Percentiles rank a stretch among this genome's conserved stretches.
Conservation (phyloP, 2,329 filamentous ascomycete genomes). For the Aspergillus proliferans region DNA sequence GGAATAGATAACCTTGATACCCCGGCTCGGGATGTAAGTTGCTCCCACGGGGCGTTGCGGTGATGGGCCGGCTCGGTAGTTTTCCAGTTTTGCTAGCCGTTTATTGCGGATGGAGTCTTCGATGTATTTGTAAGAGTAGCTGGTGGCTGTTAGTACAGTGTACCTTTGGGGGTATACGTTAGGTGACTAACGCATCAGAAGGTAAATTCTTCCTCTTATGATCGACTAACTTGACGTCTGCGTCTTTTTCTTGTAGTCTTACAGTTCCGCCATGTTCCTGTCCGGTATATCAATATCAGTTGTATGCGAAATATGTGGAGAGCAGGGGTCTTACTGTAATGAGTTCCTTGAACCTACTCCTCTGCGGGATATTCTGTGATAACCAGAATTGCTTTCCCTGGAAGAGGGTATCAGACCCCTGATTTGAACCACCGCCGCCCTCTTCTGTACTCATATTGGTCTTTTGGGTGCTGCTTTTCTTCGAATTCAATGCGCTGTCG, state of each 20-base stretch:
- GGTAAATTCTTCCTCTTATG: conserved; percentile 47
- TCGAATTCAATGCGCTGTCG: too few relatives aligned
- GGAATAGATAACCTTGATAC: conserved; percentile 30
- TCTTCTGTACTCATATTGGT: neutral
- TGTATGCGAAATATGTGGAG: neutral
- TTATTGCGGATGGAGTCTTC: conserved; percentile 48
- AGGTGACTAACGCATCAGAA: conserved; percentile 38
- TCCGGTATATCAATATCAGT: conserved; percentile 1
- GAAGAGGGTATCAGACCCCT: conserved; percentile 40
- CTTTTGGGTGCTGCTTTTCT: neutral
- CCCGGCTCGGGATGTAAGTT: conserved; percentile 28
- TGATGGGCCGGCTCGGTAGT: conserved; percentile 43
- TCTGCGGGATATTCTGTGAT: conserved; percentile 47
- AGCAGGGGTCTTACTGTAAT: conserved; percentile 36
- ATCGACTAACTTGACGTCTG: conserved; percentile 55
- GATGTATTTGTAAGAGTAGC: conserved; percentile 54
- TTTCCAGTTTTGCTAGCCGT: conserved; percentile 42
- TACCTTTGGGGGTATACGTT: neutral
- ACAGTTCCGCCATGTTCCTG: conserved; percentile 51
- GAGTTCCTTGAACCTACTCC: conserved; percentile 42
- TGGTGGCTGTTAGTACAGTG: conserved; percentile 14
- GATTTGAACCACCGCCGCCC: neutral
- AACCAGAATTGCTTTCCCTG: conserved; percentile 54
- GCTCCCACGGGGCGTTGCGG: conserved; percentile 41
- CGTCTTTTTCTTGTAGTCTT: conserved; percentile 48